Evolutionary conservation across 2,329 filamentous ascomycete genomes (phyloP).

Genomic region (Clarireedia homoeocarpa): DNA sequence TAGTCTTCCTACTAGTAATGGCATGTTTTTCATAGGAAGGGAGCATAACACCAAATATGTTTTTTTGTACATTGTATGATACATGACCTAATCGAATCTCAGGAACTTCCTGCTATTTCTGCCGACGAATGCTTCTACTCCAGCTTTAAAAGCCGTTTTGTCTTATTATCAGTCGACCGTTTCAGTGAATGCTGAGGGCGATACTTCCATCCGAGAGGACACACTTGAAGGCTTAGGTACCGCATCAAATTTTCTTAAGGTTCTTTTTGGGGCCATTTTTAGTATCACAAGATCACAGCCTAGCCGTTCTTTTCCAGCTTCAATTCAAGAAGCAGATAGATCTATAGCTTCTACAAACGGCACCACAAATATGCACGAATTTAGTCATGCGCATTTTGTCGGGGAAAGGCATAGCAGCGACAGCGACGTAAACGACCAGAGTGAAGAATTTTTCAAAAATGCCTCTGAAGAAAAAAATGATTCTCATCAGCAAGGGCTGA

Average conservation of each 20-base stretch:
- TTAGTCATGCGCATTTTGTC: constrained; percentile 11
- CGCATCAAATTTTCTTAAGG: constrained; percentile 59
- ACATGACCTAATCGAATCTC: constrained; percentile 7
- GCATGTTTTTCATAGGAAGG: not conserved
- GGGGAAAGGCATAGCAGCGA: constrained; percentile 8
- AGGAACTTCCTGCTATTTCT: constrained; percentile 95
- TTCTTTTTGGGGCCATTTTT: constrained; percentile 69
- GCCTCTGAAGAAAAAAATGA: not conserved
- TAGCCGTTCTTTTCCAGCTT: constrained; percentile 13
- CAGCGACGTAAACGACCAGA: not conserved
- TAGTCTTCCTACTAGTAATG: not conserved
- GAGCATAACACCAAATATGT: not conserved
- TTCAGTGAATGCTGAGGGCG: constrained; percentile 86
- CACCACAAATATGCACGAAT: constrained; percentile 13
- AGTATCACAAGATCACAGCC: constrained; percentile 46
- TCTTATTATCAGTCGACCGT: constrained; percentile 88
- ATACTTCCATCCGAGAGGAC: constrained; percentile 86
- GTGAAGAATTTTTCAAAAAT: not conserved
- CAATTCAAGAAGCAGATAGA: constrained; percentile 3
- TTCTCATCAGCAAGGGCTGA: constrained; percentile 8
- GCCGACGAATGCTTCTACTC: constrained; percentile 52
- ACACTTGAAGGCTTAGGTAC: constrained; percentile 92
- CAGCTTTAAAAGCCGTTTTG: constrained; percentile 72
- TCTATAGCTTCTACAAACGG: not conserved
- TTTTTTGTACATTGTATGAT: not conserved